phyloP scores from a whole-genome alignment of 1,284 basidiomycete genomes.

The Phylloboletellus chloephorus region DNA sequence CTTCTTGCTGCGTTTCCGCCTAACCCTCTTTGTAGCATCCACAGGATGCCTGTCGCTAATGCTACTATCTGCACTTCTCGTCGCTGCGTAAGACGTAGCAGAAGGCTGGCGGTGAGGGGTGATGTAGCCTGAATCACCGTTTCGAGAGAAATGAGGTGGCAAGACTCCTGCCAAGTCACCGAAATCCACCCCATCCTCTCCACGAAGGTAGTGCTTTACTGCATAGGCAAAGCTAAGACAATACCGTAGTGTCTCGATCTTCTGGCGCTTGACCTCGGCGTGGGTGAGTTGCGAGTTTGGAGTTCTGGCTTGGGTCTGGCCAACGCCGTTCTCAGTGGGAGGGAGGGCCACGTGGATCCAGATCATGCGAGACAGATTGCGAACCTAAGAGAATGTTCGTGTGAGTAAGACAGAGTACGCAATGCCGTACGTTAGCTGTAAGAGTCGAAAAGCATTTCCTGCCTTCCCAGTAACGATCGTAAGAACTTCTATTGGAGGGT shows the following conservation, averaged over 20 bases:
- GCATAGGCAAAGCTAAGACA: slow-evolving; percentile 65
- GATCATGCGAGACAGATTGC: slow-evolving; percentile 60
- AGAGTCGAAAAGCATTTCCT: slow-evolving; percentile 73
- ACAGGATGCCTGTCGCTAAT: slow-evolving; percentile 33
- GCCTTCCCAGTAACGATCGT: slow-evolving; percentile 81
- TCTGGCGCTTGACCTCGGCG: slow-evolving; percentile 58
- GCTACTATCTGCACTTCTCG: slow-evolving; percentile 31
- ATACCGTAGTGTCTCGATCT: slow-evolving; percentile 67
- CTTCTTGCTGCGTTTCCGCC: slow-evolving; percentile 62
- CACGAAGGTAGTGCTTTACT: slow-evolving; percentile 74
- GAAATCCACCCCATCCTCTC: slow-evolving; percentile 65
- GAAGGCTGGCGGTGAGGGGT: slow-evolving; percentile 29
- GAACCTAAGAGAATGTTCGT: slow-evolving; percentile 35
- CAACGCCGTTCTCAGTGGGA: slow-evolving; percentile 42
- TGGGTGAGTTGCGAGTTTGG: slow-evolving; percentile 44
- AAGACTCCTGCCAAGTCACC: slow-evolving; percentile 62
- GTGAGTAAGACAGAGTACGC: slow-evolving; percentile 16
- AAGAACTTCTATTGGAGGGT: slow-evolving; percentile 54
- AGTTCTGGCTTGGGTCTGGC: slow-evolving; percentile 45
- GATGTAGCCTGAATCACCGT: slow-evolving; percentile 38
- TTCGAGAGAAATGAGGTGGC: slow-evolving; percentile 52
- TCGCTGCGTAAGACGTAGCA: slow-evolving; percentile 37
- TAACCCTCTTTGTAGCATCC: slow-evolving; percentile 64
- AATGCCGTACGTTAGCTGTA: slow-evolving; percentile 50
- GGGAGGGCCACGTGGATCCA: slow-evolving; percentile 79